Percentiles rank a stretch among this genome's conserved stretches.
Evolutionary conservation across 2,329 filamentous ascomycete species (phyloP).

Genomic region (Stagonosporopsis chrysanthemi): DNA sequence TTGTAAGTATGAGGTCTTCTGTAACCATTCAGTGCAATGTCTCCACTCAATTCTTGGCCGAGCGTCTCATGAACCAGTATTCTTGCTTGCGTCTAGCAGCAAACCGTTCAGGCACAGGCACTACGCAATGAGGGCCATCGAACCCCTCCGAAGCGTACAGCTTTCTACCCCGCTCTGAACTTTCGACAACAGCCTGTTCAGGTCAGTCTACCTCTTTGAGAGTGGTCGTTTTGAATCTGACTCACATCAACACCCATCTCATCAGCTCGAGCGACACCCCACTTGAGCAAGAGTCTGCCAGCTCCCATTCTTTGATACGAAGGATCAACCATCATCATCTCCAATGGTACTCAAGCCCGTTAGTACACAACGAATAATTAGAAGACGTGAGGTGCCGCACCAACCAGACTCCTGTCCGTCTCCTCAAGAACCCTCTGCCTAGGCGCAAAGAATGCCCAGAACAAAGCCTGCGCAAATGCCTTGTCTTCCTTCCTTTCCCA

Average conservation of each 20-base stretch:
- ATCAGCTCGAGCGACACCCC: constrained; percentile 14
- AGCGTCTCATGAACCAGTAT: constrained; percentile 15
- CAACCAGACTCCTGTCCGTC: constrained; percentile 8
- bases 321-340: constrained; percentile 17
- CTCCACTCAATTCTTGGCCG: background rate
- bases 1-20: background rate
- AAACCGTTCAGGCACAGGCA: constrained; percentile 16
- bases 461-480: constrained; percentile 18
- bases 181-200: constrained; percentile 13
- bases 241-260: constrained; percentile 18
- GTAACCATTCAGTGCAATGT: background rate
- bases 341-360: constrained; percentile 6
- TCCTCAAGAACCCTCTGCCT: constrained; percentile 19
- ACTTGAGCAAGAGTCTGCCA: constrained; percentile 11
- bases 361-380: background rate
- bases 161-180: constrained; percentile 11
- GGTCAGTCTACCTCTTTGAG: background rate
- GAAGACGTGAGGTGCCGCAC: background rate
- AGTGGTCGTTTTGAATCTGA: background rate
- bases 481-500: constrained; percentile 3
- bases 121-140: constrained; percentile 2
- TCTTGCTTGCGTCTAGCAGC: constrained; percentile 18
- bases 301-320: background rate
- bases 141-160: constrained; percentile 18
- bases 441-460: constrained; percentile 10